A percentile compares a stretch with the other conserved stretches of the same genome.
Conservation (phyloP, 179 eudicot genomes). For the Spergularia azorica region DNA sequence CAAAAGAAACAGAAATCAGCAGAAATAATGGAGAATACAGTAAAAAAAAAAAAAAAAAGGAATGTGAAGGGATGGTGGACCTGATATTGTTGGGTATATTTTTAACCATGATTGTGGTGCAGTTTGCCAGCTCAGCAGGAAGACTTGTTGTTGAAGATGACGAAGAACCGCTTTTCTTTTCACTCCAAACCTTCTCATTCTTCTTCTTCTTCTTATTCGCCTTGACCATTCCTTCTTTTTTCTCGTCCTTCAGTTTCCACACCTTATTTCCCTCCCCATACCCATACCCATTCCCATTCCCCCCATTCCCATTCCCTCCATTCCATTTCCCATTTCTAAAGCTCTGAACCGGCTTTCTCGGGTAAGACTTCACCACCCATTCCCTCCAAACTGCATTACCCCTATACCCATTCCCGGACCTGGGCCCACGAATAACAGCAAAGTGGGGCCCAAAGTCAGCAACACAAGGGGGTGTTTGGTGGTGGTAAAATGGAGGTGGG, state of each 20-base stretch:
- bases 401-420: too few relatives aligned
- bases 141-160: not conserved
- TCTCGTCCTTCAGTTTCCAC: conserved; percentile 11
- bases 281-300: not conserved
- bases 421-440: too few relatives aligned
- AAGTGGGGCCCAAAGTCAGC: too few relatives aligned
- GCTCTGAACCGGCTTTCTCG: not conserved
- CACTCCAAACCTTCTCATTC: not conserved
- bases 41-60: not conserved
- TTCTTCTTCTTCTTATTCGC: not conserved
- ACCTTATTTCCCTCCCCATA: not conserved
- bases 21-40: not conserved
- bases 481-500: too few relatives aligned
- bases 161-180: not conserved
- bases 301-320: not conserved
- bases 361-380: not conserved
- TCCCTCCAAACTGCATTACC: not conserved
- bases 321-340: not conserved
- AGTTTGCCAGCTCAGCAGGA: not conserved
- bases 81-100: conserved; percentile 29
- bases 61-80: conserved; percentile 10
- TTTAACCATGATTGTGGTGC: conserved; percentile 32
- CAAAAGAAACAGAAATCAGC: not conserved
- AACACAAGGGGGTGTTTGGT: too few relatives aligned
- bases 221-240: not conserved